Evolutionary conservation across 768 basidiomycete species (phyloP).

Genomic region (Amanita pallidorosea): DNA sequence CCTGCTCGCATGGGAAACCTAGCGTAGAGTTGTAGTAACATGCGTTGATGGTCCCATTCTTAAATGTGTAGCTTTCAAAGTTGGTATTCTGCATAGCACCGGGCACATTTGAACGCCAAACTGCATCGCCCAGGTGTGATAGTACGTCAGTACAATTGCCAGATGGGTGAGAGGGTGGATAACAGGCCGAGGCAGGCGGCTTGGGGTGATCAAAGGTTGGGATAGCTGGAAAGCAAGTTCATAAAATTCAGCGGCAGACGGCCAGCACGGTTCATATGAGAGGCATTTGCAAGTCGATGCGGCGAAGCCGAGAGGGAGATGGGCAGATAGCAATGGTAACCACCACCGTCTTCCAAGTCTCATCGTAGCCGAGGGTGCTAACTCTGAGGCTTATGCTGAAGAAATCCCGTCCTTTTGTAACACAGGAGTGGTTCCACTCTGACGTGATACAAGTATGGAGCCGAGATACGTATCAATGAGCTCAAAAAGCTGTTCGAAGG

Average conservation of each 20-base stretch:
- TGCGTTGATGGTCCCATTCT: slow-evolving; percentile 34
- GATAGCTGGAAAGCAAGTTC: slow-evolving; percentile 25
- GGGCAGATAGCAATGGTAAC: background rate
- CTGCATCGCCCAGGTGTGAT: slow-evolving; percentile 18
- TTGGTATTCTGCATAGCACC: slow-evolving; percentile 27
- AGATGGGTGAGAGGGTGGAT: slow-evolving; percentile 21
- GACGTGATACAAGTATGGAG: no score
- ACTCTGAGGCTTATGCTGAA: background rate
- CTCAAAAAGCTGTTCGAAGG: no score
- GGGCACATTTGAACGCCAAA: slow-evolving; percentile 29
- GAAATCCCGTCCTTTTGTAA: slow-evolving; percentile 27
- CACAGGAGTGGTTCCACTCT: slow-evolving; percentile 21
- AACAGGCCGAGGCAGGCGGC: slow-evolving; percentile 30
- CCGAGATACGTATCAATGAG: no score
- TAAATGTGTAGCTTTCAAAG: slow-evolving; percentile 20
- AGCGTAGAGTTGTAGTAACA: slow-evolving; percentile 39
- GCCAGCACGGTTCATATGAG: slow-evolving; percentile 32
- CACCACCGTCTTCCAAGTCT: background rate
- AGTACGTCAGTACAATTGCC: slow-evolving; percentile 26
- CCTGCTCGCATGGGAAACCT: slow-evolving; percentile 30
- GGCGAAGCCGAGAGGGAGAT: background rate
- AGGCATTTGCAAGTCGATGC: slow-evolving; percentile 23
- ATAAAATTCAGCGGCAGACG: slow-evolving; percentile 20
- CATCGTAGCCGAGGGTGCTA: no score
- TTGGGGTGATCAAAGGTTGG: slow-evolving; percentile 32